Evolutionary conservation across 73 alveolate genomes (phyloP).

Genomic region (Tetrahymena malaccensis): DNA sequence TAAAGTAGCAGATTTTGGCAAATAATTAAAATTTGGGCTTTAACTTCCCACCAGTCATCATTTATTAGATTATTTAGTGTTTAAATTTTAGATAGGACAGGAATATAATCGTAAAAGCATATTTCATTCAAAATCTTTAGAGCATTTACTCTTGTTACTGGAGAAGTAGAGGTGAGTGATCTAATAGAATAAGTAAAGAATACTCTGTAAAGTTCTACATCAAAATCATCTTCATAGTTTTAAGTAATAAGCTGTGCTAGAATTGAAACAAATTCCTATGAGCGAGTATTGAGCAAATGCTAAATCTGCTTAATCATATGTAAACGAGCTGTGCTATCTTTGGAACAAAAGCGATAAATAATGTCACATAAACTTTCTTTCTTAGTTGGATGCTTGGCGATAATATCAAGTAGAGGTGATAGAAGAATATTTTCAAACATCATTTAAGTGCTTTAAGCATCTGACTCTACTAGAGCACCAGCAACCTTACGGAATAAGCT

Average conservation of each 20-base stretch:
- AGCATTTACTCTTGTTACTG: conserved; percentile 35
- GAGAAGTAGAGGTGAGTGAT: conserved; percentile 32
- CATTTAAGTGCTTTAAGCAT: conserved; percentile 36
- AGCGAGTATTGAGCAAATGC: conserved; percentile 3
- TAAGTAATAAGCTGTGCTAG: conserved; percentile 7
- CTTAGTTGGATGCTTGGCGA: conserved; percentile 11
- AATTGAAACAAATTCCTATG: conserved; percentile 5
- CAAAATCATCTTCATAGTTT: conserved; percentile 9
- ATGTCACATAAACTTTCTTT: conserved; percentile 19
- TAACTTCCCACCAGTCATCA: conserved; percentile 46
- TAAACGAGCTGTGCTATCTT: not conserved
- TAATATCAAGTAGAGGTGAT: not conserved
- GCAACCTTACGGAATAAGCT: conserved; percentile 14
- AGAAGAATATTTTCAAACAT: conserved; percentile 38
- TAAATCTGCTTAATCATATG: conserved; percentile 3
- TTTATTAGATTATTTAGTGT: conserved; percentile 9
- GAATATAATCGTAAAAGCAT: conserved; percentile 7
- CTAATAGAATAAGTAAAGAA: conserved; percentile 5
- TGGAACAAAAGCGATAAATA: conserved; percentile 10
- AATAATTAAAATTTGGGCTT: conserved; percentile 28
- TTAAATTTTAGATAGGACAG: conserved; percentile 1
- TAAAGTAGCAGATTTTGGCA: conserved; percentile 18
- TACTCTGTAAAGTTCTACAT: conserved; percentile 9
- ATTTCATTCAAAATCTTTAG: conserved; percentile 12
- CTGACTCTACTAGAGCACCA: conserved; percentile 22